These are phyloP conservation scores for Senna tora DNA, from an alignment of 306 rosid species.

Conservation along the genomic window DNA sequence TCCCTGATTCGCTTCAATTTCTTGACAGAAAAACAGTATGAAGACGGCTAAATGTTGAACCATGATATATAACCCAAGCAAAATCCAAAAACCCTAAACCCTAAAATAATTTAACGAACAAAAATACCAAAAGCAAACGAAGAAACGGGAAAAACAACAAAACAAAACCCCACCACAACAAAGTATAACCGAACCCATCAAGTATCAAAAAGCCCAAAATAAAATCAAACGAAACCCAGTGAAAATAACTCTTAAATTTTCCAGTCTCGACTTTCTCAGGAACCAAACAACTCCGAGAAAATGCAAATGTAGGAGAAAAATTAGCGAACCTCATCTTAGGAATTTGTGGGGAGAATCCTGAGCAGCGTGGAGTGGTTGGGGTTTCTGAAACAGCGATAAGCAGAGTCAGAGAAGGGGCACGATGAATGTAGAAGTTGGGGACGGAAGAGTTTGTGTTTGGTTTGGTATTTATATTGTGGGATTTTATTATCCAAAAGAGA, in stretches of 20 bases:
- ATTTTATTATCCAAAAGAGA: not conserved
- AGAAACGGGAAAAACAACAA: not conserved
- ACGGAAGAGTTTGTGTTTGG: not conserved
- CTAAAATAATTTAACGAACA: not conserved
- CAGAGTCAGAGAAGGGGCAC: not conserved
- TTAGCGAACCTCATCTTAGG: conserved; percentile 39
- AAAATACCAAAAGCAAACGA: not conserved
- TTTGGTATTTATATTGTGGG: not conserved
- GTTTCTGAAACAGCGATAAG: not conserved
- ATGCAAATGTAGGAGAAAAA: not conserved
- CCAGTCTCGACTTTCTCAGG: not conserved
- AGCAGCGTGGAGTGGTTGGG: not conserved
- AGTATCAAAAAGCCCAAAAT: not conserved
- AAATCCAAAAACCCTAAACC: conserved; percentile 14
- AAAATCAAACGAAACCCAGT: not conserved
- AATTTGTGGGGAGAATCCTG: not conserved
- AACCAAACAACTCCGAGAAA: not conserved
- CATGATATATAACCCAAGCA: not conserved
- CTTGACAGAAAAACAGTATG: not conserved
- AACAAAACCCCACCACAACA: not conserved
- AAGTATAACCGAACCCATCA: not conserved
- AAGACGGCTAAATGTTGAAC: not conserved
- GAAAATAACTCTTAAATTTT: not conserved
- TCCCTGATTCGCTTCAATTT: not conserved
- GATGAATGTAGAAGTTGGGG: not conserved